Conservation (phyloP, 768 basidiomycete species). For the Gloeophyllum trabeum region DNA sequence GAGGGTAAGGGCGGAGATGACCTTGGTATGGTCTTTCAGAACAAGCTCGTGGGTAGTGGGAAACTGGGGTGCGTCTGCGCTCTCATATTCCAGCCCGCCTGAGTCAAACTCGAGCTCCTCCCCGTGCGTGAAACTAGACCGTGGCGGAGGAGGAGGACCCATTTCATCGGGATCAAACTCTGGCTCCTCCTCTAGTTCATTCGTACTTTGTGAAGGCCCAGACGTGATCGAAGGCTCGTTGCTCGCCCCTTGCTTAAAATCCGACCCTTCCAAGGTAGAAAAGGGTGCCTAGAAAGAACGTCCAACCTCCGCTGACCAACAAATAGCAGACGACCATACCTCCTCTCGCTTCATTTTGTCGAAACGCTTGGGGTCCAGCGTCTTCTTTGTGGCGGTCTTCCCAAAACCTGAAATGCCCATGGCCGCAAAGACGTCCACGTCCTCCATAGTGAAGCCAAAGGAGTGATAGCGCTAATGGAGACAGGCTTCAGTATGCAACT, state of each 20-base stretch:
- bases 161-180: constrained; percentile 14
- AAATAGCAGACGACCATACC: constrained; percentile 10
- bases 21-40: constrained; percentile 93
- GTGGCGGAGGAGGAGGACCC: constrained; percentile 9
- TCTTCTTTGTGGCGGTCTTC: constrained; percentile 53
- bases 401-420: constrained; percentile 86
- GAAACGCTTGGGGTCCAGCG: constrained; percentile 67
- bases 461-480: no score
- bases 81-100: constrained; percentile 29
- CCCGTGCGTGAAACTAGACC: neutral
- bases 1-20: constrained; percentile 83
- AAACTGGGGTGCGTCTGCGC: constrained; percentile 42
- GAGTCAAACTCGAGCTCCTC: constrained; percentile 23
- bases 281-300: constrained; percentile 1
- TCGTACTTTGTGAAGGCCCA: no score
- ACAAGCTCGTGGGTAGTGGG: constrained; percentile 86
- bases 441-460: constrained; percentile 27
- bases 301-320: no score
- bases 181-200: constrained; percentile 12
- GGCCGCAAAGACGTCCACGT: constrained; percentile 63
- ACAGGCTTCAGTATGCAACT: no score
- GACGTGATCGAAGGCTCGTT: no score
- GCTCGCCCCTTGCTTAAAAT: no score
- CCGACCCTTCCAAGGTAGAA: no score
- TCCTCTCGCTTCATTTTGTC: constrained; percentile 62